Percentiles rank a stretch among this genome's conserved stretches.
These are phyloP conservation scores for Dothideomycetes sp. DNA, from an alignment of 2,329 filamentous ascomycete species.

Conservation along the genomic window DNA sequence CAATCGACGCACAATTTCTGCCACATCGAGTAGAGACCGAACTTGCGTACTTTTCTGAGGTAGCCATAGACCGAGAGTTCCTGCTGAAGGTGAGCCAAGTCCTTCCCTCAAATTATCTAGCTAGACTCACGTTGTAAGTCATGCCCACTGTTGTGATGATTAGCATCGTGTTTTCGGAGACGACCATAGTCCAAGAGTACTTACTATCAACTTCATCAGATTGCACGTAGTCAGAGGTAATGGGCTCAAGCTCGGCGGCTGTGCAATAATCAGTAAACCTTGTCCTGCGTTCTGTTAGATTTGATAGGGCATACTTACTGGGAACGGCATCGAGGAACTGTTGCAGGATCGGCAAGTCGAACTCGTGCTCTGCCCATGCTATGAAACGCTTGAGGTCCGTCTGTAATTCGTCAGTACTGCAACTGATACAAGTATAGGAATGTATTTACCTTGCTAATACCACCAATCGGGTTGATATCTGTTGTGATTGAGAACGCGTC, in stretches of 20 bases:
- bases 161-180: too few relatives aligned
- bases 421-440: too few relatives aligned
- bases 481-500: too few relatives aligned
- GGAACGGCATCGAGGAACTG: conserved; percentile 53
- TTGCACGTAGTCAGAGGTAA: conserved; percentile 53
- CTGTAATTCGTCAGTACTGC: too few relatives aligned
- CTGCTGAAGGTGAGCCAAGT: too few relatives aligned
- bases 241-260: conserved; percentile 52
- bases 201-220: conserved; percentile 45
- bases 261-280: too few relatives aligned
- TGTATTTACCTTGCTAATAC: conserved; percentile 57
- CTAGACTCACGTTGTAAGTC: too few relatives aligned
- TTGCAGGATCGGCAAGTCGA: conserved; percentile 54
- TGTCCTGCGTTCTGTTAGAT: too few relatives aligned
- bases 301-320: too few relatives aligned
- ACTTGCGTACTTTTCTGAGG: conserved; percentile 46
- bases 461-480: conserved; percentile 55
- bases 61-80: conserved; percentile 46
- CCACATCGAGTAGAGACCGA: conserved; percentile 48
- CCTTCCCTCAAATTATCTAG: too few relatives aligned
- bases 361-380: conserved; percentile 50
- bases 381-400: conserved; percentile 65
- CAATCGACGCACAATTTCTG: conserved; percentile 44
- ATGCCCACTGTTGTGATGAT: conserved; percentile 30
- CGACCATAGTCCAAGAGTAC: not conserved